Conservation (phyloP, 805 yeast species). For the Ogataea nonfermentans region DNA sequence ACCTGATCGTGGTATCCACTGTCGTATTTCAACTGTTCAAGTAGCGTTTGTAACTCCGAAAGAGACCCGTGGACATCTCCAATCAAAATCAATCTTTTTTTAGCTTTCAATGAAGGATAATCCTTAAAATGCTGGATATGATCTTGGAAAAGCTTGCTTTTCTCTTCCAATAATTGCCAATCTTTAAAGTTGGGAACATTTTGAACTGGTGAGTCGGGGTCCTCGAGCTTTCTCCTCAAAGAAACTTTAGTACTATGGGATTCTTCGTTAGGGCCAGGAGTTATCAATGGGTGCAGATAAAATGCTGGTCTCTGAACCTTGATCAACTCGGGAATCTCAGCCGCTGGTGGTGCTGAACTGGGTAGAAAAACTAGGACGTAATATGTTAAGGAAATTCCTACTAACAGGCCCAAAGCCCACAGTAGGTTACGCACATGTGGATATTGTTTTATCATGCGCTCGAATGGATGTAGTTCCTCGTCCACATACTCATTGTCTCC, state of each 20-base stretch:
- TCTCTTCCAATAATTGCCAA: constrained; percentile 19
- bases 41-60: constrained; percentile 49
- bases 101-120: constrained; percentile 12
- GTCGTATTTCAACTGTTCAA: constrained; percentile 49
- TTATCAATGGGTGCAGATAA: constrained; percentile 33
- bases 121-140: constrained; percentile 21
- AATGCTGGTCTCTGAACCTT: constrained; percentile 22
- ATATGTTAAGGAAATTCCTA: constrained; percentile 27
- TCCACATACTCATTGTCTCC: constrained; percentile 20
- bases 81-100: constrained; percentile 58
- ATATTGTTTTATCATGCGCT: constrained; percentile 7
- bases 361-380: constrained; percentile 32
- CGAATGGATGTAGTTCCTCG: constrained; percentile 3
- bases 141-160: constrained; percentile 19
- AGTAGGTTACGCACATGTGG: constrained; percentile 11
- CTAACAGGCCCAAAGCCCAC: constrained; percentile 9
- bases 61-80: constrained; percentile 91
- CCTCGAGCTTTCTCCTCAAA: neutral
- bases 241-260: neutral
- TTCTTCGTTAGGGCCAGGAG: constrained; percentile 14
- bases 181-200: constrained; percentile 25
- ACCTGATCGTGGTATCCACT: constrained; percentile 50
- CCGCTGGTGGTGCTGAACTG: constrained; percentile 33
- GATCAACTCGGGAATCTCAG: constrained; percentile 25
- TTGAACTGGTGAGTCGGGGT: constrained; percentile 29